Conservation (phyloP, 495 filamentous ascomycete species). For the Aspergillus taichungensis region DNA sequence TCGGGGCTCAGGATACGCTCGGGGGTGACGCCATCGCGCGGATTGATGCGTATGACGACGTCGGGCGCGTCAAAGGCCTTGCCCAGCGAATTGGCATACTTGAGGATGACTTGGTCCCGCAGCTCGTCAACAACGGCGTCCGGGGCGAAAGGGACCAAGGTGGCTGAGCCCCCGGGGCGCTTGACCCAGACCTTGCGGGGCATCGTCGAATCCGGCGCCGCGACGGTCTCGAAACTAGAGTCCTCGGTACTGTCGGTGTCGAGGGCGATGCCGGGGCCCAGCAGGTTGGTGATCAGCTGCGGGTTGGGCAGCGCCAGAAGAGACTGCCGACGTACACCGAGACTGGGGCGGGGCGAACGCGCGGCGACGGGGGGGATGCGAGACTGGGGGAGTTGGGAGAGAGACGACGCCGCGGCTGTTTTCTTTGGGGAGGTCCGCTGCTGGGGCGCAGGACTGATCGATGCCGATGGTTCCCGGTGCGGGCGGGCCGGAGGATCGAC, state of each 20-base stretch:
- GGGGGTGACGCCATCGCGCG: constrained; percentile 38
- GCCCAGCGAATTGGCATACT: constrained; percentile 89
- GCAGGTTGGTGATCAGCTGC: constrained; percentile 33
- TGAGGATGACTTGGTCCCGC: constrained; percentile 81
- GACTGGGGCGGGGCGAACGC: constrained; percentile 30
- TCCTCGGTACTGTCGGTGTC: constrained; percentile 15
- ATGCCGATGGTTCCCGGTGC: too few relatives aligned
- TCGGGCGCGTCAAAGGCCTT: constrained; percentile 85
- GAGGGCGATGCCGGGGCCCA: constrained; percentile 23
- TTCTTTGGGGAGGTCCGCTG: too few relatives aligned
- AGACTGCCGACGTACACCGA: constrained; percentile 41
- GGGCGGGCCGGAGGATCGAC: constrained; percentile 7
- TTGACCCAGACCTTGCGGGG: constrained; percentile 91
- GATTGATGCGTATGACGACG: constrained; percentile 56
- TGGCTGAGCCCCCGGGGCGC: constrained; percentile 74
- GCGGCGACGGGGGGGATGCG: constrained; percentile 23
- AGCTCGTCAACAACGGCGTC: constrained; percentile 94
- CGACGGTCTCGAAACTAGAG: constrained; percentile 10
- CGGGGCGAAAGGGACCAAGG: constrained; percentile 72
- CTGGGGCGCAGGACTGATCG: too few relatives aligned
- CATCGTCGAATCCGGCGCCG: constrained; percentile 27
- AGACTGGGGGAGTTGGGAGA: constrained; percentile 9
- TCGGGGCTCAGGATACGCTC: constrained; percentile 77
- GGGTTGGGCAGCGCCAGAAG: constrained; percentile 39
- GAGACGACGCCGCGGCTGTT: neutral